Evolutionary conservation across 345 rosid species (phyloP).

Genomic region (Citrus inodora): DNA sequence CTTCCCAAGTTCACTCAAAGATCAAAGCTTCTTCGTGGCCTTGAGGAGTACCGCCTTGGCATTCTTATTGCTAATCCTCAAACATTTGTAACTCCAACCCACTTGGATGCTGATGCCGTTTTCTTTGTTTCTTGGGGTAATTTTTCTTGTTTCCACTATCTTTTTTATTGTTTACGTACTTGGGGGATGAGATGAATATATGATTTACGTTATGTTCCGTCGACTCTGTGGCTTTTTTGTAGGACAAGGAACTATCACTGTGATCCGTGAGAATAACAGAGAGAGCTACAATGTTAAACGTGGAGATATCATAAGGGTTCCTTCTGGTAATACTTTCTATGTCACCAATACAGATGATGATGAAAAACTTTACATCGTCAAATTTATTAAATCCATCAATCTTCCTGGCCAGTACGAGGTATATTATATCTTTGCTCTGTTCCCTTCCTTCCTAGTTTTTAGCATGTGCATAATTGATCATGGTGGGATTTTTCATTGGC

Average conservation of each 20-base stretch:
- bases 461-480: neutral
- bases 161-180: neutral
- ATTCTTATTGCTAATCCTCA: constrained; percentile 33
- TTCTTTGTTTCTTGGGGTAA: constrained; percentile 34
- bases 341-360: constrained; percentile 32
- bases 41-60: constrained; percentile 34
- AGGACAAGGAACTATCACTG: constrained; percentile 43
- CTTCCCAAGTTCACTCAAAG: constrained; percentile 33
- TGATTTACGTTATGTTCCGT: neutral
- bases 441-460: no score
- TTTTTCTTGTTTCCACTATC: neutral
- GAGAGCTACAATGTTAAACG: constrained; percentile 27
- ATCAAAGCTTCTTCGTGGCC: constrained; percentile 41
- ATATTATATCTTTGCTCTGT: constrained; percentile 9
- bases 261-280: constrained; percentile 28
- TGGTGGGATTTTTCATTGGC: no score
- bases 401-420: constrained; percentile 33
- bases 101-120: constrained; percentile 41
- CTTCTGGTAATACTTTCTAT: constrained; percentile 38
- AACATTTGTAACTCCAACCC: constrained; percentile 31
- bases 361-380: constrained; percentile 32
- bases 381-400: constrained; percentile 38
- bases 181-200: no score
- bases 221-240: neutral
- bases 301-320: constrained; percentile 36